Conservation (phyloP, 257 asterid species). For the Solanum appendiculatum region DNA sequence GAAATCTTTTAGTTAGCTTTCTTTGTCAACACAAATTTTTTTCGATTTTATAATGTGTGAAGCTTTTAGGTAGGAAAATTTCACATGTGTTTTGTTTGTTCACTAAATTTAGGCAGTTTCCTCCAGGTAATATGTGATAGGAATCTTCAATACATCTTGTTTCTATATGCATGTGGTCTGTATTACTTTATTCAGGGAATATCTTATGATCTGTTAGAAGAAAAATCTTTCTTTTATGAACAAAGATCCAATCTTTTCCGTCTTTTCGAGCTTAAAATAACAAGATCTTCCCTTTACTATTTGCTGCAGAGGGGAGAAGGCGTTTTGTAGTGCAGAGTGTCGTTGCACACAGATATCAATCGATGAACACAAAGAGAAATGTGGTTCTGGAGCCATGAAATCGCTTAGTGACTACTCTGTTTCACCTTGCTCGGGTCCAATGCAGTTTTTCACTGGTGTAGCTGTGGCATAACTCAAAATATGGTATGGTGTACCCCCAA, state of each 20-base stretch:
- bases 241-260: neutral
- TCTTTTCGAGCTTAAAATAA: neutral
- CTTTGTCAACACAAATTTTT: neutral
- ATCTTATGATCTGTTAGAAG: neutral
- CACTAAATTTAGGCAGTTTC: neutral
- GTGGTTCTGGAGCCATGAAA: conserved; percentile 26
- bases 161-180: neutral
- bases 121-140: neutral
- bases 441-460: conserved; percentile 43
- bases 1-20: neutral
- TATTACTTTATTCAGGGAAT: neutral
- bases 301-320: conserved; percentile 53
- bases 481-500: neutral
- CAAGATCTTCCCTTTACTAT: neutral
- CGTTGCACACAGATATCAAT: conserved; percentile 36
- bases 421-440: conserved; percentile 46
- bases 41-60: neutral
- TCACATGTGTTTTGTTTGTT: neutral
- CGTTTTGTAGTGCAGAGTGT: conserved; percentile 55
- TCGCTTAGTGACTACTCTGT: conserved; percentile 27
- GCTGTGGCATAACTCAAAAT: conserved; percentile 42
- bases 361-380: conserved; percentile 38
- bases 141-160: neutral
- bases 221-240: neutral
- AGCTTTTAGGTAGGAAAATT: neutral